Conservation (phyloP, 345 rosid genomes). For the Heritiera fomes region DNA sequence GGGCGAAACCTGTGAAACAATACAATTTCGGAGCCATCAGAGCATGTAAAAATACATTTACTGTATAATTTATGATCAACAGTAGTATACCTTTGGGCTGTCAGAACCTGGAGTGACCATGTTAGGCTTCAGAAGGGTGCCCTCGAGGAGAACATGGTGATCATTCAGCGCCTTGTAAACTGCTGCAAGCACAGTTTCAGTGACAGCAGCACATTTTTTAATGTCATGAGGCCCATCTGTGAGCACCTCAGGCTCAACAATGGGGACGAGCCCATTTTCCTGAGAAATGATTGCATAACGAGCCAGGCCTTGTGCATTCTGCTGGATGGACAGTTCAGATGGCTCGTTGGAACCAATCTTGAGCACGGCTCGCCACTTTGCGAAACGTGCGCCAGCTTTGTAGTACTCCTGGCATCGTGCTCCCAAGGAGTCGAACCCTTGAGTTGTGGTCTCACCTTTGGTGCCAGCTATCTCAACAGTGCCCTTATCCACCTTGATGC, state of each 20-base stretch:
- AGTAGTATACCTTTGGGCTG: slow-evolving; percentile 60
- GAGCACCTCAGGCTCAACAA: slow-evolving; percentile 90
- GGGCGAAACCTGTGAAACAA: slow-evolving; percentile 48
- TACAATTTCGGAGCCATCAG: background rate
- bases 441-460: slow-evolving; percentile 90
- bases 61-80: too few relatives aligned
- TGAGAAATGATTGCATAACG: slow-evolving; percentile 95
- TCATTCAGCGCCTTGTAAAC: slow-evolving; percentile 93
- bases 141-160: slow-evolving; percentile 94
- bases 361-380: slow-evolving; percentile 96
- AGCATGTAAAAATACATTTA: background rate
- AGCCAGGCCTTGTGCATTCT: slow-evolving; percentile 89
- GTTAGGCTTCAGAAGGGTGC: slow-evolving; percentile 95
- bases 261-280: slow-evolving; percentile 91
- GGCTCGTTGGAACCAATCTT: slow-evolving; percentile 89
- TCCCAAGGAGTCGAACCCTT: slow-evolving; percentile 83
- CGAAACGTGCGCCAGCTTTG: slow-evolving; percentile 90
- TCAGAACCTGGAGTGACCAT: slow-evolving; percentile 98
- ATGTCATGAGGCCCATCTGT: slow-evolving; percentile 88
- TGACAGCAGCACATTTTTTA: slow-evolving; percentile 77
- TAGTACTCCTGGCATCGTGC: slow-evolving; percentile 85
- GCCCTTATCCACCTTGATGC: slow-evolving; percentile 97
- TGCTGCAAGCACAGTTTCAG: slow-evolving; percentile 85
- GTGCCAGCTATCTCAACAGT: slow-evolving; percentile 83
- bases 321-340: slow-evolving; percentile 77